A percentile compares a stretch with the other conserved stretches of the same genome.
phyloP scores from a whole-genome alignment of 768 basidiomycete species.

The Pleurotus tuber-regium region DNA sequence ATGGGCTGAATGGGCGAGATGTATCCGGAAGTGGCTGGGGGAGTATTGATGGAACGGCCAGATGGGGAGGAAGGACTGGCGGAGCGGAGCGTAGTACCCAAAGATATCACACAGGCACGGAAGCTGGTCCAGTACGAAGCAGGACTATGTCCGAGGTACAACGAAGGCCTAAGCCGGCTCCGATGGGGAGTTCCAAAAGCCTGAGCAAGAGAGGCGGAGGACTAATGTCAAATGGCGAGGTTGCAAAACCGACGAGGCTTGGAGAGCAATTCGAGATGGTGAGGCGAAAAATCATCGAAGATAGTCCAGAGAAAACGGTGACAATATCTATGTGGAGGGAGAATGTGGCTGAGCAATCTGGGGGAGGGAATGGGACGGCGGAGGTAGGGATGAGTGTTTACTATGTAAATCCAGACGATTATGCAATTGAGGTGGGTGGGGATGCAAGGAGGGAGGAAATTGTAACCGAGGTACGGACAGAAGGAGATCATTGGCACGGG shows the following conservation, averaged over 20 bases:
- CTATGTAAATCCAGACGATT: slow-evolving; percentile 37
- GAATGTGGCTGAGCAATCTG: slow-evolving; percentile 41
- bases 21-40: not conserved
- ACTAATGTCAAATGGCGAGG: not conserved
- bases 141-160: slow-evolving; percentile 7
- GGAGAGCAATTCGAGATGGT: slow-evolving; percentile 36
- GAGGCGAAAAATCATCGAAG: slow-evolving; percentile 39
- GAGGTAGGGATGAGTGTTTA: slow-evolving; percentile 45
- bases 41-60: not conserved
- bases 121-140: not conserved
- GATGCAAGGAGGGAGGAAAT: slow-evolving; percentile 17
- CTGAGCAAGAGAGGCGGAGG: too few species aligned
- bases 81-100: not conserved
- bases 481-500: not conserved
- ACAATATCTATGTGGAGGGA: slow-evolving; percentile 59
- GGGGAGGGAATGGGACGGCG: not conserved
- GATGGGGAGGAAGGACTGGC: not conserved
- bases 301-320: slow-evolving; percentile 49
- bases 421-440: slow-evolving; percentile 10
- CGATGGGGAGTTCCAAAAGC: slow-evolving; percentile 2
- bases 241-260: not conserved
- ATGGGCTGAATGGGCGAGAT: too few species aligned
- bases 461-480: slow-evolving; percentile 16
- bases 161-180: not conserved
- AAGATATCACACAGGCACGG: not conserved